Evolutionary conservation across 139 green algal genomes (phyloP).

Genomic region (Volvox reticuliferus): DNA sequence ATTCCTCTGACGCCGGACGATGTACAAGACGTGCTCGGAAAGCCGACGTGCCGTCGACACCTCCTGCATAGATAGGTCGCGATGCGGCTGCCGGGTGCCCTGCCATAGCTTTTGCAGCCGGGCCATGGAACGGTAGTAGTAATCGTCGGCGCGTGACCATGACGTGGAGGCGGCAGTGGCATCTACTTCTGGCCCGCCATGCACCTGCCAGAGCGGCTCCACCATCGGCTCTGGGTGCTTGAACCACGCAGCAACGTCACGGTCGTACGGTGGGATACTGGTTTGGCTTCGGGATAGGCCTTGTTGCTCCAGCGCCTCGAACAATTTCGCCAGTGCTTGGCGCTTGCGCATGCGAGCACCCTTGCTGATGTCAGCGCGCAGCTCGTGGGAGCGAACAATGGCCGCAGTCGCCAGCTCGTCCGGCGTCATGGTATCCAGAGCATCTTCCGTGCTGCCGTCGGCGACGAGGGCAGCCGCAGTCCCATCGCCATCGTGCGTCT

Average conservation of each 20-base stretch:
- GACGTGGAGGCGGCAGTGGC: conserved; percentile 14
- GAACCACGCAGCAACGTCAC: conserved; percentile 69
- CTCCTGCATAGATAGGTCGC: conserved; percentile 84
- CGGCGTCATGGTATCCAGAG: conserved; percentile 26
- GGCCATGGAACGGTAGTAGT: conserved; percentile 88
- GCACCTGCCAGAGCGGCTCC: conserved; percentile 19
- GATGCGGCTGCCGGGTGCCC: conserved; percentile 67
- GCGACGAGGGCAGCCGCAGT: neutral
- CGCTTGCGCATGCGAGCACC: conserved; percentile 88
- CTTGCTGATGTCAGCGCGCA: conserved; percentile 76
- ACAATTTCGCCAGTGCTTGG: conserved; percentile 91
- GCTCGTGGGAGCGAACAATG: conserved; percentile 64
- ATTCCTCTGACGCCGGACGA: conserved; percentile 76
- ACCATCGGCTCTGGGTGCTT: conserved; percentile 52
- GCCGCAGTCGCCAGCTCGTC: conserved; percentile 73
- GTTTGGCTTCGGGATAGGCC: conserved; percentile 74
- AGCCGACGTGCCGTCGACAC: conserved; percentile 64
- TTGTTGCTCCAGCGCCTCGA: conserved; percentile 74
- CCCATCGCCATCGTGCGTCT: neutral
- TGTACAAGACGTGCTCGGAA: conserved; percentile 84
- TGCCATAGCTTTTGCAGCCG: conserved; percentile 87
- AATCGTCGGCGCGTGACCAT: conserved; percentile 82
- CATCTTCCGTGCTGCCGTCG: neutral
- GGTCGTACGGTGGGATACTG: conserved; percentile 71
- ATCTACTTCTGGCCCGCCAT: neutral